These are phyloP conservation scores for Ophiocordyceps robertsii DNA, from an alignment of 2,329 filamentous ascomycete genomes.

Conservation along the genomic window DNA sequence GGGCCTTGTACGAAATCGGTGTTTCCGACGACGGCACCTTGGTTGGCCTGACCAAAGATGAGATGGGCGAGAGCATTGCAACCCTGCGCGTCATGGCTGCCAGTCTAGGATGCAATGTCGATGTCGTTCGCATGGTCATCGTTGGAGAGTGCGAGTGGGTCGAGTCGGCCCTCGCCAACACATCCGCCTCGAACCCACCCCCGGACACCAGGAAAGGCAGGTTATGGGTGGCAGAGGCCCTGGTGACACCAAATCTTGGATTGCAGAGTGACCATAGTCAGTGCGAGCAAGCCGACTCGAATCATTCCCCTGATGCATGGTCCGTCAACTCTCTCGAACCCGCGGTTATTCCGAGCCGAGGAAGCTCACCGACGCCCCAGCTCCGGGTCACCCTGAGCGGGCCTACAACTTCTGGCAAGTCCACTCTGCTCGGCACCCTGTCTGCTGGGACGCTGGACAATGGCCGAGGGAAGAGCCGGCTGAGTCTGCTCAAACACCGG, in stretches of 20 bases:
- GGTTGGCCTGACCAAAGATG: constrained; percentile 75
- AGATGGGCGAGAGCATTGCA: constrained; percentile 79
- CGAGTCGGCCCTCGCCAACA: constrained; percentile 25
- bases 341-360: constrained; percentile 20
- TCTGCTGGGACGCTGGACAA: constrained; percentile 85
- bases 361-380: constrained; percentile 52
- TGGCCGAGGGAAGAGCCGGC: constrained; percentile 75
- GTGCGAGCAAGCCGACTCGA: neutral
- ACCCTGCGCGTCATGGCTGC: constrained; percentile 86
- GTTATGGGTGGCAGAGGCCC: constrained; percentile 79
- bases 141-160: constrained; percentile 77
- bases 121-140: constrained; percentile 66
- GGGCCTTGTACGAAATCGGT: constrained; percentile 91
- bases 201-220: constrained; percentile 28
- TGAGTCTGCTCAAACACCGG: constrained; percentile 80
- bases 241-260: constrained; percentile 63
- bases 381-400: constrained; percentile 79
- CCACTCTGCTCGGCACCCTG: constrained; percentile 75
- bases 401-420: constrained; percentile 84
- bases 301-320: neutral
- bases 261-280: constrained; percentile 7
- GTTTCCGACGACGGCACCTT: constrained; percentile 90
- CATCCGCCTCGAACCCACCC: constrained; percentile 8
- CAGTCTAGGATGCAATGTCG: constrained; percentile 75
- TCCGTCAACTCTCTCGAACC: constrained; percentile 2